Percentiles rank a stretch among this genome's conserved stretches.
Evolutionary conservation across 2,329 filamentous ascomycete genomes (phyloP).

Genomic region (Xylariomycetidae sp.): DNA sequence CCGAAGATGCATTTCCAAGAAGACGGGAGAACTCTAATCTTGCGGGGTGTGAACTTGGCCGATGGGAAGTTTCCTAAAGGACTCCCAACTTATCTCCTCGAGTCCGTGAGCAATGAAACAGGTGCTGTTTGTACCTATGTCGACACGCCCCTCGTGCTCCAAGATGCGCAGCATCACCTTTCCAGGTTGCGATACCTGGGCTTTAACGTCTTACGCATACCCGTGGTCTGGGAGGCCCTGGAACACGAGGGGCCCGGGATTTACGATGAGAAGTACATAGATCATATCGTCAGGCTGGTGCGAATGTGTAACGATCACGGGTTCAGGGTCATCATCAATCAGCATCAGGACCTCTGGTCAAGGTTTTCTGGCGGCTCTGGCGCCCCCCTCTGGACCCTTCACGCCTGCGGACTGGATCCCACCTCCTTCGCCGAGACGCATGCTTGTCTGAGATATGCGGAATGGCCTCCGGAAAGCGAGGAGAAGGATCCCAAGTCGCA

Average conservation of each 20-base stretch:
- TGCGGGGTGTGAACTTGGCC: constrained; percentile 19
- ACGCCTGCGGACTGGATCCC: constrained; percentile 19
- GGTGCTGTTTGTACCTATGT: constrained; percentile 9
- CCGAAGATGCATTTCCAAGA: constrained; percentile 8
- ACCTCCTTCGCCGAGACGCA: constrained; percentile 16
- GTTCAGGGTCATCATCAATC: constrained; percentile 19
- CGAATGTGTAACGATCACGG: constrained; percentile 12
- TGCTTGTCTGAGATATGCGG: constrained; percentile 16
- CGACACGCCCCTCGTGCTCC: constrained; percentile 10
- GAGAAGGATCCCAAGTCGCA: constrained; percentile 18
- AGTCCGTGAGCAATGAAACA: constrained; percentile 8
- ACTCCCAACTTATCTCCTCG: constrained; percentile 11
- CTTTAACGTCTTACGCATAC: constrained; percentile 16
- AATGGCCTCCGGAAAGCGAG: constrained; percentile 16
- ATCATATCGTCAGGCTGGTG: constrained; percentile 11
- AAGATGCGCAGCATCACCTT: constrained; percentile 13
- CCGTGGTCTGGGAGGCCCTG: constrained; percentile 18
- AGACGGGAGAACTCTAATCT: constrained; percentile 13
- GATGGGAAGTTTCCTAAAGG: constrained; percentile 16
- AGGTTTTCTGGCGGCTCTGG: constrained; percentile 17
- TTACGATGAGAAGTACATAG: constrained; percentile 20
- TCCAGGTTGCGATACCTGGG: constrained; percentile 13
- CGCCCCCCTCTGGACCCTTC: constrained; percentile 19
- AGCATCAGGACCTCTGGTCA: constrained; percentile 22
- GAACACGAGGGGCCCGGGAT: constrained; percentile 18